Percentiles rank a stretch among this genome's conserved stretches.
phyloP scores from a whole-genome alignment of 306 rosid species.

The Trifolium repens region DNA sequence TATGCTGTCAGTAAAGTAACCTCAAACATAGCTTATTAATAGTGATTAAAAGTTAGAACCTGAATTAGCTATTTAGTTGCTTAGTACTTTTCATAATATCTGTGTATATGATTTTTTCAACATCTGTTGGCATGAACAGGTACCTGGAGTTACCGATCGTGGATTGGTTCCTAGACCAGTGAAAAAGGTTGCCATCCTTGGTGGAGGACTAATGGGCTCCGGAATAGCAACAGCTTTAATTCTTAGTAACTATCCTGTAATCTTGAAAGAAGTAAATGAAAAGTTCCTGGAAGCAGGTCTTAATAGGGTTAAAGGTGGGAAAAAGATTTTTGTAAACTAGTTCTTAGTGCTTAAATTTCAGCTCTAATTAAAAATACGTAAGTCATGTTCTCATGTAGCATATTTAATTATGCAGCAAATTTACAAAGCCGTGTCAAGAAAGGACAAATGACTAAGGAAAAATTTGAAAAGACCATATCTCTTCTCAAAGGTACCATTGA shows the following conservation, averaged over 20 bases:
- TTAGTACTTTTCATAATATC: conserved; percentile 2
- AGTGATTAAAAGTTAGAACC: conserved; percentile 6
- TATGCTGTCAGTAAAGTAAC: not conserved
- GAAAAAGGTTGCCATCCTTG: conserved; percentile 84
- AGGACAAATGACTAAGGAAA: conserved; percentile 78
- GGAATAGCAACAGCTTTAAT: conserved; percentile 91
- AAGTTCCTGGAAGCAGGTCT: conserved; percentile 90
- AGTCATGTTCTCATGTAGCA: conserved; percentile 18
- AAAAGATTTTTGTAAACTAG: conserved; percentile 31
- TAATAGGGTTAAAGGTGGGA: conserved; percentile 83
- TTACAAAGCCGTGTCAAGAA: conserved; percentile 87
- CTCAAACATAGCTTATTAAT: not conserved
- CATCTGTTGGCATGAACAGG: conserved; percentile 56
- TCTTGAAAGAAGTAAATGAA: conserved; percentile 88
- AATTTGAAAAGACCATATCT: conserved; percentile 68
- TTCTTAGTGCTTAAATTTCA: conserved; percentile 21
- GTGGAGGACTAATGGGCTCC: conserved; percentile 99
- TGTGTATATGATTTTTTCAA: not conserved
- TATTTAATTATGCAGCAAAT: conserved; percentile 64
- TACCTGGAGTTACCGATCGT: conserved; percentile 86
- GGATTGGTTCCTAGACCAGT: conserved; percentile 81
- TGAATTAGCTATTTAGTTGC: conserved; percentile 2
- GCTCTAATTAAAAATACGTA: conserved; percentile 9
- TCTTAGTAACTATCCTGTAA: conserved; percentile 75
- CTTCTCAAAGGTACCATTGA: conserved; percentile 80